These are phyloP conservation scores for Ophiostoma sp. DNA, from an alignment of 2,329 filamentous ascomycete species.

Conservation along the genomic window DNA sequence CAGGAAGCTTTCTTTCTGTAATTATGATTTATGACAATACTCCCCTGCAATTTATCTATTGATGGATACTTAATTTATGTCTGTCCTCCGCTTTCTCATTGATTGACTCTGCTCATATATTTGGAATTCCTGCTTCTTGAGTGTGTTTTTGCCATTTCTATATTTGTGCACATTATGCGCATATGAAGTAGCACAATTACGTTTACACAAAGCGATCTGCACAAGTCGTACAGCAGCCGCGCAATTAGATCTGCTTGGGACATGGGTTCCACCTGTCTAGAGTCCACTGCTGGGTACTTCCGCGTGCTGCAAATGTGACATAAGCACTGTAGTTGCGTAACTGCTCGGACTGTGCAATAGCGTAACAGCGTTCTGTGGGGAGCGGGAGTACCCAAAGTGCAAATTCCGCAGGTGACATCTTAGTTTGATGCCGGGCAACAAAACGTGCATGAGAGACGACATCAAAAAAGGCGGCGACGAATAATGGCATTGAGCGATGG, in stretches of 20 bases:
- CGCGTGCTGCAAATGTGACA: not conserved
- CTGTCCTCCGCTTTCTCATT: too few species aligned
- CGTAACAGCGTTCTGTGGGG: not conserved
- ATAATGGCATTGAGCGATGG: not conserved
- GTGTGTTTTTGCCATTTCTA: not conserved
- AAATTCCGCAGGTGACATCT: not conserved
- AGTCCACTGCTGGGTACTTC: not conserved
- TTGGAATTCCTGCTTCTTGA: not conserved
- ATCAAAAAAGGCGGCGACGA: not conserved
- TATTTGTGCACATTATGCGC: not conserved
- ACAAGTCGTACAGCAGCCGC: not conserved
- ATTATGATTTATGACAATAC: slow-evolving; percentile 2
- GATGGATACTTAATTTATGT: not conserved
- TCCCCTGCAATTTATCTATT: not conserved
- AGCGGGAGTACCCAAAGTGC: not conserved
- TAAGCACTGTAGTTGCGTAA: not conserved
- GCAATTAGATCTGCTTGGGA: not conserved
- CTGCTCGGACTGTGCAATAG: not conserved
- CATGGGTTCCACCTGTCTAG: not conserved
- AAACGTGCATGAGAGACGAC: not conserved
- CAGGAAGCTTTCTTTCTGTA: not conserved
- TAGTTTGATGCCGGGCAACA: not conserved
- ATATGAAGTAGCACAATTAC: not conserved
- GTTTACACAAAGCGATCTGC: not conserved
- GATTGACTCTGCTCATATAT: too few species aligned